Conservation (phyloP, 1,284 basidiomycete genomes). For the Xanthoconium separans region DNA sequence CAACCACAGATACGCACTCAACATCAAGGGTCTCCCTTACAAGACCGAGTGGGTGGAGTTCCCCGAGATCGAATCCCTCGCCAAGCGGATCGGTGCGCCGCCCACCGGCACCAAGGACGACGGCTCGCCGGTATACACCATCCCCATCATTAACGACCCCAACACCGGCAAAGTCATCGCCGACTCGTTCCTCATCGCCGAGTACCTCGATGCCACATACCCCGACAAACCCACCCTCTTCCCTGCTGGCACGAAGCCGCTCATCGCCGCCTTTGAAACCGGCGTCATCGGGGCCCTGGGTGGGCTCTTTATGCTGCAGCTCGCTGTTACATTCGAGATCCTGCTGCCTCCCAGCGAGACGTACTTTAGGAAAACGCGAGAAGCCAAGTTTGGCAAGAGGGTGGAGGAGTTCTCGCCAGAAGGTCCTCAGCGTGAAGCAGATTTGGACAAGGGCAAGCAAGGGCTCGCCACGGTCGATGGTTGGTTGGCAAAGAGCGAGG, state of each 20-base stretch:
- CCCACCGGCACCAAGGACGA: slow-evolving; percentile 26
- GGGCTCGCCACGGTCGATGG: slow-evolving; percentile 22
- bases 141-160: slow-evolving; percentile 39
- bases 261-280: slow-evolving; percentile 26
- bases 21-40: slow-evolving; percentile 40
- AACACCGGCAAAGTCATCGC: slow-evolving; percentile 27
- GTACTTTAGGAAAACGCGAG: slow-evolving; percentile 35
- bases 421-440: slow-evolving; percentile 23
- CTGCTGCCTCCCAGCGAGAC: slow-evolving; percentile 32
- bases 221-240: slow-evolving; percentile 29
- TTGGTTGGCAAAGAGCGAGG: slow-evolving; percentile 28
- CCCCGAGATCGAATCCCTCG: slow-evolving; percentile 36
- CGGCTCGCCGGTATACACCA: slow-evolving; percentile 36
- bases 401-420: slow-evolving; percentile 36
- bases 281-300: slow-evolving; percentile 10
- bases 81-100: slow-evolving; percentile 32
- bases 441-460: slow-evolving; percentile 27
- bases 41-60: slow-evolving; percentile 40
- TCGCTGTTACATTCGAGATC: slow-evolving; percentile 10
- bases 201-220: slow-evolving; percentile 38
- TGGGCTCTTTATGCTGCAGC: slow-evolving; percentile 16
- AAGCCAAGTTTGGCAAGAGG: slow-evolving; percentile 26
- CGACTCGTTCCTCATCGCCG: slow-evolving; percentile 39
- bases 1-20: slow-evolving; percentile 34
- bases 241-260: slow-evolving; percentile 24